Evolutionary conservation across 345 rosid species (phyloP), one percentile per base, ranked within the genome.

Genomic region (Excoecaria agallocha): DNA sequence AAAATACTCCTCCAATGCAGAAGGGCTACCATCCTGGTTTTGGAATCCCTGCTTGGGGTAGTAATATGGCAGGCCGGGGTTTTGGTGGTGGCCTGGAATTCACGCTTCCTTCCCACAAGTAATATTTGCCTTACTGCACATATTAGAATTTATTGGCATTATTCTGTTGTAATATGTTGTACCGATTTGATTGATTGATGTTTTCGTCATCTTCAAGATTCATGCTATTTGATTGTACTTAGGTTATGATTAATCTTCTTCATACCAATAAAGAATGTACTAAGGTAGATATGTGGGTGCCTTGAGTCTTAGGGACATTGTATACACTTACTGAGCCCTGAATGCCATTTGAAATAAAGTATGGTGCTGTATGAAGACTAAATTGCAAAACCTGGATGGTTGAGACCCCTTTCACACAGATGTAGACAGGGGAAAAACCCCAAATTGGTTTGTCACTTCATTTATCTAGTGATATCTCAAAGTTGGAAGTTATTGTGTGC

Each of bases 61-160:
- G 73, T 78, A 84, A 78, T 71, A 60, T 81, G 87, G 83, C 90
- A 1, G 98, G 99, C 25, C 88, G 97, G 68, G 94, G 89, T 55
- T 85, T 81, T 84, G 89, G 90, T 11, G 84, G 88, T 12, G 96
- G 97, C 59, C 83, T 86, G 81, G 99, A 96, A 50, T 96, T 96
- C 80, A 93, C 97, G 3, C 98, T 93, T 81, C 99, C 99, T 80
- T 89, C 98, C 70, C 98, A 96, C 95, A 96, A 90, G 99, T 96
- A 91, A 87, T 30, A 43, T 79, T 73, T 54, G 15, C 49, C 51
- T 57, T 20, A 71, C 51, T 59, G 24, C 25, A 30, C 62, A 30
- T 38, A 24, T 49, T 49, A 58, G 15, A 24, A 6, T 13, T 49
- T 58, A 66, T 58, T 55, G n/a, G 63, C 37, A 50, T 49, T 41